phyloP scores from a whole-genome alignment of 2,329 filamentous ascomycete species.

The Pseudogymnoascus sp. region DNA sequence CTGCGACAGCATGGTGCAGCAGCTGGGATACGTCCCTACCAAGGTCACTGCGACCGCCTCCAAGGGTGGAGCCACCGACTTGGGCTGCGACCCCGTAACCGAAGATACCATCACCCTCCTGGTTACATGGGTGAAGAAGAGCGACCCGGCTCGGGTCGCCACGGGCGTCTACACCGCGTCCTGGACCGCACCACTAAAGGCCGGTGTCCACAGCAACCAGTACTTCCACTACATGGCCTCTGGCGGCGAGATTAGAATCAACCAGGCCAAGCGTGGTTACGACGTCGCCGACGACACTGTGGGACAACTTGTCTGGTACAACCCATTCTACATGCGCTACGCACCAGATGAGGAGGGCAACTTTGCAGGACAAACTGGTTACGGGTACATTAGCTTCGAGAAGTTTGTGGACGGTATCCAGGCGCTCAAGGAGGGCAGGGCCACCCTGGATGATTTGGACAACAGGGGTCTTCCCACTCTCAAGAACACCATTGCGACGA shows the following conservation, averaged over 20 bases:
- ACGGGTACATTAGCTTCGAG: conserved; percentile 90
- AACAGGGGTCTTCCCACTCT: conserved; percentile 75
- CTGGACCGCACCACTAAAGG: conserved; percentile 88
- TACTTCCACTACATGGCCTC: conserved; percentile 92
- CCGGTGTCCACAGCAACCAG: conserved; percentile 93
- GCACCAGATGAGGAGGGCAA: conserved; percentile 92
- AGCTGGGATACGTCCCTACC: conserved; percentile 63
- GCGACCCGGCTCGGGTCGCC: conserved; percentile 61
- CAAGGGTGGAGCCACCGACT: conserved; percentile 66
- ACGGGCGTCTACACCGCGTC: conserved; percentile 89
- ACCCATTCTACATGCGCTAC: conserved; percentile 94
- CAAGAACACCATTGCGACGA: conserved; percentile 83
- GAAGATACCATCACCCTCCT: conserved; percentile 91
- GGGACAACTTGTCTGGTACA: conserved; percentile 73
- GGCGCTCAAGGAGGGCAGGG: conserved; percentile 64
- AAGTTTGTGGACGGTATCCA: conserved; percentile 89
- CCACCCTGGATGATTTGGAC: conserved; percentile 70
- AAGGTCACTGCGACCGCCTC: conserved; percentile 72
- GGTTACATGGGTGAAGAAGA: conserved; percentile 76
- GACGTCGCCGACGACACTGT: conserved; percentile 79
- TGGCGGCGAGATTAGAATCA: conserved; percentile 77
- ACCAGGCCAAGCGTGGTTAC: conserved; percentile 91
- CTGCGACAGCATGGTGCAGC: conserved; percentile 81
- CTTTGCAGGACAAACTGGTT: conserved; percentile 83
- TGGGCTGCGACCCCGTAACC: conserved; percentile 73